Evolutionary conservation across 1,139 yeast genomes (phyloP).

Genomic region (Yamadazyma triangularis): DNA sequence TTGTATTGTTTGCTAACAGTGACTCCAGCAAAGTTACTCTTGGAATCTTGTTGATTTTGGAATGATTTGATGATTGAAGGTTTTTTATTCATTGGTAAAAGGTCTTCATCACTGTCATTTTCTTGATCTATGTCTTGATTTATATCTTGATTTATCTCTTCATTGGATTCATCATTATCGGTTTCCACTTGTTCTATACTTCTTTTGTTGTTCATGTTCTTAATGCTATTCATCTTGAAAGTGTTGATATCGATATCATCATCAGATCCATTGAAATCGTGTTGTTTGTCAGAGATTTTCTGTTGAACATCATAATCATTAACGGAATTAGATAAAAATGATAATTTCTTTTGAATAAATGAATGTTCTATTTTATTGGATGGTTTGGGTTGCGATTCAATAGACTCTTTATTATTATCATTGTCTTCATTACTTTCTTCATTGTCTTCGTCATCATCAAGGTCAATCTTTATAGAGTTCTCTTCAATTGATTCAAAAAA

Average conservation of each 20-base stretch:
- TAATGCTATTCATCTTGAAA: slow-evolving; percentile 45
- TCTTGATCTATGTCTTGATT: slow-evolving; percentile 7
- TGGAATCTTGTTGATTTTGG: slow-evolving; percentile 29
- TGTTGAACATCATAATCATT: slow-evolving; percentile 30
- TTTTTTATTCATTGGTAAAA: slow-evolving; percentile 31
- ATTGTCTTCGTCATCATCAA: slow-evolving; percentile 21
- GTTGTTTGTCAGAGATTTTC: slow-evolving; percentile 30
- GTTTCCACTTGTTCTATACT: slow-evolving; percentile 13
- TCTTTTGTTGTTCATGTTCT: slow-evolving; percentile 16
- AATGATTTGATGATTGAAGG: slow-evolving; percentile 50
- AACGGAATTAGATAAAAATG: slow-evolving; percentile 48
- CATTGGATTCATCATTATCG: slow-evolving; percentile 11
- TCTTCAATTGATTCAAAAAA: slow-evolving; percentile 72
- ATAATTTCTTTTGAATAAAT: slow-evolving; percentile 59
- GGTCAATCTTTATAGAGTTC: slow-evolving; percentile 16
- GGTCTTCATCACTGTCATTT: slow-evolving; percentile 31
- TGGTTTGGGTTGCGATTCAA: too few species aligned
- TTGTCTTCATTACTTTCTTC: slow-evolving; percentile 9
- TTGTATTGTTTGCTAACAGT: slow-evolving; percentile 53
- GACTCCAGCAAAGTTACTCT: slow-evolving; percentile 48
- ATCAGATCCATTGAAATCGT: slow-evolving; percentile 25
- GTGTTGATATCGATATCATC: slow-evolving; percentile 44
- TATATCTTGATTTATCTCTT: slow-evolving; percentile 10
- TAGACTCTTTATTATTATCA: slow-evolving; percentile 2
- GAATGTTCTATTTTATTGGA: slow-evolving; percentile 47